These are phyloP conservation scores for Waltiozyma sp. DNA, from an alignment of 1,139 yeast genomes.

Conservation along the genomic window DNA sequence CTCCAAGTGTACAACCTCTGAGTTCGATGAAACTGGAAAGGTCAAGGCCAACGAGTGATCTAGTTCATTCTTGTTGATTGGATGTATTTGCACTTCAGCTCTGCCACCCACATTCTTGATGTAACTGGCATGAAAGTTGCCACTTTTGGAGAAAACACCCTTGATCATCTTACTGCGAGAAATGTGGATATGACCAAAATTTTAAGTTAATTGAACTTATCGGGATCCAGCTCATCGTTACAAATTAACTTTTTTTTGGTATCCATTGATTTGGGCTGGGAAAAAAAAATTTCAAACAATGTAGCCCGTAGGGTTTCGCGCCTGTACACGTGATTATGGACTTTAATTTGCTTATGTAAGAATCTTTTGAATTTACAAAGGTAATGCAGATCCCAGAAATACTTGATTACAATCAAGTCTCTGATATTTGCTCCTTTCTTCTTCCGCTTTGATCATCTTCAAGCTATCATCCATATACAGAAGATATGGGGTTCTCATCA, in stretches of 20 bases:
- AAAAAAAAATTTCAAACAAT: neutral
- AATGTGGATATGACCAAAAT: neutral
- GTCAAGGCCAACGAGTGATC: conserved; percentile 10
- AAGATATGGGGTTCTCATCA: neutral
- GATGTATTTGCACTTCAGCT: conserved; percentile 19
- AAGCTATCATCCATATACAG: too few species aligned
- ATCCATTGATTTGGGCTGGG: neutral
- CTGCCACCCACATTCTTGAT: conserved; percentile 12
- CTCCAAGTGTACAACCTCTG: conserved; percentile 16
- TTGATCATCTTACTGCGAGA: neutral
- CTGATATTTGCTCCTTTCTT: too few species aligned
- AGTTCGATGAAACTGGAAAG: conserved; percentile 21
- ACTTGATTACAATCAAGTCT: too few species aligned
- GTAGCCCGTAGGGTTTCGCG: too few species aligned
- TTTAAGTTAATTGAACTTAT: too few species aligned
- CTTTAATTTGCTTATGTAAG: too few species aligned
- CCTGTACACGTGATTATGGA: neutral
- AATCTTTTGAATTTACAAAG: too few species aligned
- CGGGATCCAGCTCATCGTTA: neutral
- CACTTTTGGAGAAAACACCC: conserved; percentile 3
- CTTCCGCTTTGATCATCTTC: too few species aligned
- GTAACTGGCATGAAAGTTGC: conserved; percentile 10
- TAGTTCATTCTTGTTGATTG: conserved; percentile 11
- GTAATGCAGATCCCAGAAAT: too few species aligned
- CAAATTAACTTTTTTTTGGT: neutral